Base-by-base conservation (phyloP, 139 green algal species). In the Nannochloris sp. region DNA sequence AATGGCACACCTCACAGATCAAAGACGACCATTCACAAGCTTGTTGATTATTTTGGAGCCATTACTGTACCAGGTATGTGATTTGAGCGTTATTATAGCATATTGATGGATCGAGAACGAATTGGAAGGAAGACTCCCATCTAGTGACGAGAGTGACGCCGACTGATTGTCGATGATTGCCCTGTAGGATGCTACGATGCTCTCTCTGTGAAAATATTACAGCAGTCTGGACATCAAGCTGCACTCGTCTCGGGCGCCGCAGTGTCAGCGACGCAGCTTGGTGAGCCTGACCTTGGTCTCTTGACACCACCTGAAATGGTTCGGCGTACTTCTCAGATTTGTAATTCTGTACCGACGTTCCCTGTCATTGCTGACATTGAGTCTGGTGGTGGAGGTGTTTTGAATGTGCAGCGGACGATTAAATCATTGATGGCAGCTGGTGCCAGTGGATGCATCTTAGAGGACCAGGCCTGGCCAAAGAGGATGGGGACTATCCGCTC, bases 361-460 rank as follows among this genome's bases (percentile, higher is more conserved):
- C 68, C 80, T 6, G 70, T 91, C 48, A 76, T 92, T 40, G 85
- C 78, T 1, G 85, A 92, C 63, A 83, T 75, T n/a, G 86, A 94
- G 71, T 92, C 86, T 51, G 86, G 86, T 7, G 83, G 87, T 48
- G 86, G 86, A 64, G 85, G 78, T 57, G 71, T 88, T 46, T 73
- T 94, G 16, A 94, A 94, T 62, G 86, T 94, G 56, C 78, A 90
- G 70, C 77, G 87, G 16, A 94, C 86, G 16, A 69, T 94, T n/a
- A 70, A 69, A 49, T 80, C 86, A 63, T 83, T 94, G 24, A 93
- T 91, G 36, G 75, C 66, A 37, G 72, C 82, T 14, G 87, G 84
- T 21, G 75, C 71, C 48, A 86, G 83, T 53, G 87, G 86, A 14
- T 85, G 76, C 73, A 81, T 90, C 37, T 50, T 94, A 3, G 87